Base-by-base conservation (phyloP, 192 early-diverging fungal genomes). In the Backusella parvicylindrica region DNA sequence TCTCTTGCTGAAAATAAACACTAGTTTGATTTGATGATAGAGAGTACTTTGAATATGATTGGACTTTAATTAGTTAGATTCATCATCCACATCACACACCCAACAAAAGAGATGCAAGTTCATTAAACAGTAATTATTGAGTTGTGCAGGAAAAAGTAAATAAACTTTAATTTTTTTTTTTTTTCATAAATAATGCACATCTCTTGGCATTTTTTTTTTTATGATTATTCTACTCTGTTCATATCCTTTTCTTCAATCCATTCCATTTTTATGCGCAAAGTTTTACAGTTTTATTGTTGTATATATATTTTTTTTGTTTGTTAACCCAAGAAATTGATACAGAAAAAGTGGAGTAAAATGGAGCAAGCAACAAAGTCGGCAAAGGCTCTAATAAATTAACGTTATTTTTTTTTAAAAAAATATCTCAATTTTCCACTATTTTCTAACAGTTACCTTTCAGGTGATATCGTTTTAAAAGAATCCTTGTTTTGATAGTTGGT, bases 281-380 rank as follows among this genome's bases (percentile, higher is more conserved):
- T 47, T 47, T 47, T 47, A 47, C 18, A 47, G 43, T 3, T 47
- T 47, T 68, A 66, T 74, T 31, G 37, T 15, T 65, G 21, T 65
- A 21, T 72, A 15, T 28, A 41, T 65, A 43, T 43, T 28, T 64
- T 50, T 18, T 7, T 18, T 11, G 11, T 36, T 23, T 53, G 84
- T 86, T 89, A 99, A 49, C 98, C 98, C 23, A 98, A 79, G 79
- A 96, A 99, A 84, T 97, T 93, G 66, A 97, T 87, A 15, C 95
- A 94, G 38, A 97, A 91, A 75, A 95, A 92, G 76, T 94, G 96
- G n/a, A 99, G 83, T 1, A 95, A 81, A 50, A 98, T 83, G 37
- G 87, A 89, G 77, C 94, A 94, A 70, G 96, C 88, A 36, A 90
- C 89, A 83, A 95, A 99, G 81, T 99, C 97, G 36, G 95, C 96